Evolutionary conservation across 73 alveolate species (phyloP).

Genomic region (Symbiodinium pilosum): DNA sequence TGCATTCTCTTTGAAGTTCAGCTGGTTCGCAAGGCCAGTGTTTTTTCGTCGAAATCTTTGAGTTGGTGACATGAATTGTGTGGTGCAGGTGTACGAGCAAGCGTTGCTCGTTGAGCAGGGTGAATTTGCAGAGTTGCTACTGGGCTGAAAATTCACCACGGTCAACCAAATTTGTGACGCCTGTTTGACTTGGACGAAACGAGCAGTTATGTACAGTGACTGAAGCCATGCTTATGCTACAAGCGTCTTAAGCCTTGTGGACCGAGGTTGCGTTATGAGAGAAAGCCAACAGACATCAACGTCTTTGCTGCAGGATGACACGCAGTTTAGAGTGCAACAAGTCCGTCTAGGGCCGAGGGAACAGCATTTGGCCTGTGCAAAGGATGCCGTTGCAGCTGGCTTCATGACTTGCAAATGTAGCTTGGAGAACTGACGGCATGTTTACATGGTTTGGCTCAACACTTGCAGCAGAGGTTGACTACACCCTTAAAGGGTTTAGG

Average conservation of each 20-base stretch:
- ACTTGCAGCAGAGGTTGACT: slow-evolving; percentile 38
- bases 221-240: too few species aligned
- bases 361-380: too few species aligned
- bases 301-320: too few species aligned
- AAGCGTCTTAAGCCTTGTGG: too few species aligned
- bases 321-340: too few species aligned
- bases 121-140: slow-evolving; percentile 35
- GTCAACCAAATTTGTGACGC: too few species aligned
- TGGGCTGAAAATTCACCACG: background rate
- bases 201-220: too few species aligned
- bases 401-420: background rate
- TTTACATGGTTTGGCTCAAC: background rate
- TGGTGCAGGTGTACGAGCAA: slow-evolving; percentile 41
- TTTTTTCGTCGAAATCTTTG: background rate
- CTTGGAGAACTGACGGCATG: background rate
- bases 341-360: too few species aligned
- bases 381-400: background rate
- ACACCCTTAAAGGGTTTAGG: slow-evolving; percentile 92
- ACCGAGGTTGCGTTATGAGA: slow-evolving; percentile 59
- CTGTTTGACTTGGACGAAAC: too few species aligned
- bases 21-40: slow-evolving; percentile 47
- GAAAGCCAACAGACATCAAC: slow-evolving; percentile 54
- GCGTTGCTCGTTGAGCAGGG: slow-evolving; percentile 65
- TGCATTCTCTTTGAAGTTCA: slow-evolving; percentile 51
- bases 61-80: background rate